Conservation (phyloP, 2,329 filamentous ascomycete species). For the Ambrosiella xylebori region DNA sequence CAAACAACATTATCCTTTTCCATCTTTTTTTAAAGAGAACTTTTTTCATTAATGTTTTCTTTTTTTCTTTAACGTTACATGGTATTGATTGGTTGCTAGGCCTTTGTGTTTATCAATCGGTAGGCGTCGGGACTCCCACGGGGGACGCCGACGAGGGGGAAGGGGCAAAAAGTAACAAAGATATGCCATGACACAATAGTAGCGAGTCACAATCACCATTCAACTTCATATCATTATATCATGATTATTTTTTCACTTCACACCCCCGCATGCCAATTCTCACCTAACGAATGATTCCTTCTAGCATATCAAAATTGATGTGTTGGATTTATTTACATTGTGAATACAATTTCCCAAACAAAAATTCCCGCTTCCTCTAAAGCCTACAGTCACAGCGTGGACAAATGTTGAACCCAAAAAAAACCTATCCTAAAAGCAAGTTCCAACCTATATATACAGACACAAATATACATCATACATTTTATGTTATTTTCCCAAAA, state of each 20-base stretch:
- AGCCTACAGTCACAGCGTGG: not conserved
- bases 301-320: not conserved
- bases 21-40: not conserved
- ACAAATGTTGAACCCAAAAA: conserved; percentile 1
- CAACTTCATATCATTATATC: too few species aligned
- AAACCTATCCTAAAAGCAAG: conserved; percentile 1
- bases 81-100: not conserved
- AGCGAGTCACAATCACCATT: not conserved
- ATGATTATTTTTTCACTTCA: not conserved
- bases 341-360: not conserved
- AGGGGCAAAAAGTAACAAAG: not conserved
- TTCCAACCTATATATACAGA: not conserved
- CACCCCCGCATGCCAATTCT: not conserved
- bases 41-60: not conserved
- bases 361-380: conserved; percentile 3
- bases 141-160: not conserved
- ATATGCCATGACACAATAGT: not conserved
- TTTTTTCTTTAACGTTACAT: not conserved
- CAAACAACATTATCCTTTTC: not conserved
- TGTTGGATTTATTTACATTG: not conserved
- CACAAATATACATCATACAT: not conserved
- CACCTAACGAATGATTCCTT: not conserved
- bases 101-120: not conserved
- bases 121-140: not conserved
- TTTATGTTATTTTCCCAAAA: not conserved